phyloP scores from a whole-genome alignment of 805 yeast genomes.

The Priceomyces medius region DNA sequence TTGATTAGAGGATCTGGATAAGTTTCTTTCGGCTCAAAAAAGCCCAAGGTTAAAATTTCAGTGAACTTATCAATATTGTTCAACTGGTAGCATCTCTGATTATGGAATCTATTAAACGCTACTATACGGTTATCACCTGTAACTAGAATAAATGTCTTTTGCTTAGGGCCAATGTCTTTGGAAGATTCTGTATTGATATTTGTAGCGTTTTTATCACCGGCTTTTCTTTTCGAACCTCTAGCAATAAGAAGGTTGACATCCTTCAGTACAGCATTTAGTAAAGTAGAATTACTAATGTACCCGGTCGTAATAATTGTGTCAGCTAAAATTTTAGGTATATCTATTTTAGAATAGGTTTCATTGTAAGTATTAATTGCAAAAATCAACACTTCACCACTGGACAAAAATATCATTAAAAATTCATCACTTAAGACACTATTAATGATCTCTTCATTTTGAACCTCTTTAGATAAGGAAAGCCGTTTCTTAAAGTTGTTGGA shows the following conservation, averaged over 20 bases:
- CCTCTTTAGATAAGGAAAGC: constrained; percentile 44
- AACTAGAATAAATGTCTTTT: constrained; percentile 57
- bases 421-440: constrained; percentile 64
- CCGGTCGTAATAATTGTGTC: constrained; percentile 68
- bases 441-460: constrained; percentile 54
- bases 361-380: constrained; percentile 42
- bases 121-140: constrained; percentile 77
- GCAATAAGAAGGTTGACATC: constrained; percentile 25
- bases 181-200: constrained; percentile 7
- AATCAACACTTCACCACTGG: constrained; percentile 69
- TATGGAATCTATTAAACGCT: constrained; percentile 56
- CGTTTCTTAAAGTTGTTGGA: constrained; percentile 56
- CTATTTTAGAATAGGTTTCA: constrained; percentile 32
- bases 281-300: constrained; percentile 51
- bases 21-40: constrained; percentile 50
- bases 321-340: constrained; percentile 38
- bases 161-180: constrained; percentile 23
- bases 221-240: constrained; percentile 33
- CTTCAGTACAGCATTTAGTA: constrained; percentile 31
- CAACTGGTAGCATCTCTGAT: constrained; percentile 53
- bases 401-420: constrained; percentile 58
- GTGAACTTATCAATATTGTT: constrained; percentile 49
- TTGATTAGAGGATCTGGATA: constrained; percentile 74
- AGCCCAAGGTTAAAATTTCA: constrained; percentile 40
- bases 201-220: constrained; percentile 8